A percentile compares a stretch with the other conserved stretches of the same genome.
phyloP scores from a whole-genome alignment of 192 early-diverging fungal genomes.

The Phlyctochytrium bullatum region DNA sequence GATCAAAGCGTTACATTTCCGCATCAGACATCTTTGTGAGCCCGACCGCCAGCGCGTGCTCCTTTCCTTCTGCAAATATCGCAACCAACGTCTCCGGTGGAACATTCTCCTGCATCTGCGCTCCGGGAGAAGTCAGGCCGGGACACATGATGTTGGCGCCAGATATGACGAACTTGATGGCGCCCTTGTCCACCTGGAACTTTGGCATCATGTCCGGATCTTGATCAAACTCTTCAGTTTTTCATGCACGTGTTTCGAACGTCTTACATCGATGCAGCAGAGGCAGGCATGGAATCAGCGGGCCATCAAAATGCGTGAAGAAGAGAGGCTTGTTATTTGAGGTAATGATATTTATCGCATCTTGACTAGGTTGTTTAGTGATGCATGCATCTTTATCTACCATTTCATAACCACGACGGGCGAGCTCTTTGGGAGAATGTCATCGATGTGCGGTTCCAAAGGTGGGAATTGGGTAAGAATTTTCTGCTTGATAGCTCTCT shows the following conservation, averaged over 20 bases:
- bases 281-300: slow-evolving; percentile 79
- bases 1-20: slow-evolving; percentile 66
- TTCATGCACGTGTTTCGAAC: slow-evolving; percentile 6
- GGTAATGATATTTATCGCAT: slow-evolving; percentile 81
- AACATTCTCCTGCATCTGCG: slow-evolving; percentile 69
- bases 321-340: slow-evolving; percentile 83
- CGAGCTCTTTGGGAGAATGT: slow-evolving; percentile 94
- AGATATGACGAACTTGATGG: slow-evolving; percentile 95
- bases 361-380: slow-evolving; percentile 70
- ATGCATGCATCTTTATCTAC: no score
- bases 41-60: slow-evolving; percentile 90
- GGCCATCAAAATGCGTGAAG: slow-evolving; percentile 95
- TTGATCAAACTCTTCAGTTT: slow-evolving; percentile 15
- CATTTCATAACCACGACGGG: slow-evolving; percentile 85
- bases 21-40: slow-evolving; percentile 81
- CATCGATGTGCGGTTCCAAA: slow-evolving; percentile 82
- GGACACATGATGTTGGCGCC: slow-evolving; percentile 99
- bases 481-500: slow-evolving; percentile 78
- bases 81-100: slow-evolving; percentile 74
- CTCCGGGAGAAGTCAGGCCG: slow-evolving; percentile 92
- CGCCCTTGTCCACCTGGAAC: slow-evolving; percentile 89
- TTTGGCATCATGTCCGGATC: slow-evolving; percentile 88
- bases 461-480: slow-evolving; percentile 87
- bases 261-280: slow-evolving; percentile 85
- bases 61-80: slow-evolving; percentile 94